Conservation (phyloP, 345 rosid species). For the Cardamine occulta region DNA sequence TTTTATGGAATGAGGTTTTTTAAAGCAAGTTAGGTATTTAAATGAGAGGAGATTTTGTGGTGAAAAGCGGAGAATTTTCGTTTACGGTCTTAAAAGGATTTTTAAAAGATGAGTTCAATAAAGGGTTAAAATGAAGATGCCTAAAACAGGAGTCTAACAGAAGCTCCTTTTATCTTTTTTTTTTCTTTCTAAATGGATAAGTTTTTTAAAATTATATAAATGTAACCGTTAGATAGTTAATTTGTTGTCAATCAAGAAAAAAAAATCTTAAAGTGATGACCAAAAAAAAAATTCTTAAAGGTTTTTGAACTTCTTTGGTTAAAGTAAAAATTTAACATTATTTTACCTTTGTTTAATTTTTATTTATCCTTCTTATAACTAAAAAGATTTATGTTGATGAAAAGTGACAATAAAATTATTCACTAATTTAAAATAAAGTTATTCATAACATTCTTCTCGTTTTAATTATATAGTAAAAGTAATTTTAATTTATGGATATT, state of each 20-base stretch:
- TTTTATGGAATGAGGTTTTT: conserved; percentile 15
- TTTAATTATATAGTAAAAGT: background rate
- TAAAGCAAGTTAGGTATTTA: conserved; percentile 23
- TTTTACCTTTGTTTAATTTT: background rate
- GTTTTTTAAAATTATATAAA: background rate
- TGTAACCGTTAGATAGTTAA: background rate
- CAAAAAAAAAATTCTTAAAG: background rate
- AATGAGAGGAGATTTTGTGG: conserved; percentile 10
- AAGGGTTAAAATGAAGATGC: background rate
- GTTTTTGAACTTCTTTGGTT: background rate
- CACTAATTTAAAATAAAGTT: background rate
- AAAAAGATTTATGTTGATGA: background rate
- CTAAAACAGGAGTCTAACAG: conserved; percentile 13
- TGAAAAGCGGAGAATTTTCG: background rate
- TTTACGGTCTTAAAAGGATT: background rate
- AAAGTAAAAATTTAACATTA: background rate
- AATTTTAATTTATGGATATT: background rate
- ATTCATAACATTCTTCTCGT: background rate
- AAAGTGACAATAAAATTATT: background rate
- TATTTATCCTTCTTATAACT: background rate
- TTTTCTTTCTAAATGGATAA: background rate
- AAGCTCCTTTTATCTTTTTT: background rate
- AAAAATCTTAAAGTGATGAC: background rate
- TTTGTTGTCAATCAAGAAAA: background rate
- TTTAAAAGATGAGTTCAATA: background rate